Evolutionary conservation across 2,329 filamentous ascomycete genomes (phyloP).

Genomic region (Rhynchosporium agropyri): DNA sequence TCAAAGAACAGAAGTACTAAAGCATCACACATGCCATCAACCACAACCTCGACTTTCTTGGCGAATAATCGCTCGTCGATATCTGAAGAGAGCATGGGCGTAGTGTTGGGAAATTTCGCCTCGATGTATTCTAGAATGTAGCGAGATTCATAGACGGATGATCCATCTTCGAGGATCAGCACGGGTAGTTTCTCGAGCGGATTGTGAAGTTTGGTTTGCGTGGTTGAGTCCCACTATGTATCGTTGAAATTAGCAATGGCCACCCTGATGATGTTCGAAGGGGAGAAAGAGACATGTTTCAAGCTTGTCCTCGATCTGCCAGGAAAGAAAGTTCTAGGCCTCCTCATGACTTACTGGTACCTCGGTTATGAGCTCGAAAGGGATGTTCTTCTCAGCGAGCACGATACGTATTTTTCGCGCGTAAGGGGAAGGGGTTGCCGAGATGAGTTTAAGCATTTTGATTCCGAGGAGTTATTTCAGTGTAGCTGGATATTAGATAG

Average conservation of each 20-base stretch:
- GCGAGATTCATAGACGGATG: slow-evolving; percentile 23
- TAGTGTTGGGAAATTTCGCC: slow-evolving; percentile 17
- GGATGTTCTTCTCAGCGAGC: slow-evolving; percentile 24
- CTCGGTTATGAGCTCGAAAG: slow-evolving; percentile 22
- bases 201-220: slow-evolving; percentile 17
- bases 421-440: slow-evolving; percentile 23
- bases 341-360: slow-evolving; percentile 2
- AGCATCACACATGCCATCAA: slow-evolving; percentile 25
- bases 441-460: slow-evolving; percentile 25
- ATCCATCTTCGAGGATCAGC: slow-evolving; percentile 24
- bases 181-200: slow-evolving; percentile 25
- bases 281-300: no score
- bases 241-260: no score
- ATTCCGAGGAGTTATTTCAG: no score
- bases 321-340: no score
- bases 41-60: slow-evolving; percentile 26
- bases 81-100: slow-evolving; percentile 19
- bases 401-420: slow-evolving; percentile 24
- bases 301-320: no score
- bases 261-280: no score
- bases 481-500: background rate
- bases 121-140: slow-evolving; percentile 24
- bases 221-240: slow-evolving; percentile 16
- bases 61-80: slow-evolving; percentile 24
- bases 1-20: slow-evolving; percentile 24